Evolutionary conservation across 2,329 filamentous ascomycete species (phyloP), one percentile per base, ranked within the genome.

Genomic region (Monosporascus sp.): DNA sequence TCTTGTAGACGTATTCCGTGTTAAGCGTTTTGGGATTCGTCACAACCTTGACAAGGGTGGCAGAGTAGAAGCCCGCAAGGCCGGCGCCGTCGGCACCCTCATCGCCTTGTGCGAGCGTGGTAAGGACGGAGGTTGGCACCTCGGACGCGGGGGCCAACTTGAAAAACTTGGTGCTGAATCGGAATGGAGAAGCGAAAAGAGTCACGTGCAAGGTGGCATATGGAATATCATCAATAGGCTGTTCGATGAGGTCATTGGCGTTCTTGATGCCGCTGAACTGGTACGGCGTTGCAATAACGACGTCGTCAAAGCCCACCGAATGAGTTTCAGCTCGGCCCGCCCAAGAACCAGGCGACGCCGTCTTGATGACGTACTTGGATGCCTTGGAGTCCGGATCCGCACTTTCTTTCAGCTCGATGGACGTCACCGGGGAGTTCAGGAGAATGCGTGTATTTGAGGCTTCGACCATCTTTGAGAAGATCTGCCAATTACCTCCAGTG

Each of bases 151-250:
- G 67, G 2, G 76, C 65, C 2, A 95, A 76, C 52, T 83, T 82
- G 76, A 97, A 97, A 66, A 85, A 91, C 3, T 69, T 69, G 0
- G 88, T 80, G 20, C 82, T 85, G n/a, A 96, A 79, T n/a, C 74
- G 78, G 61, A 85, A 82, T 0, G 90, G 85, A 0, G 91, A 90
- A 0, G 92, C 79, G 64, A 99, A 93, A 1, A 97, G 82, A 0
- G 93, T 97, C 50, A 97, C 93, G 65, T 97, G 87, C 0, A 97
- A 80, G 48, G 82, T 81, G 3, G 91, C 89, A 68, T 97, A 99
- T 0, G 90, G 88, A n/a, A 97, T 86, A 46, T 81, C 70, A 59
- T 94, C 88, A 2, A 95, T 91, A 4, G 73, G 70, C 34, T 80
- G 76, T 51, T 90, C 87, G 17, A 92, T 81, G 24, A 96, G 82